A percentile compares a stretch with the other conserved stretches of the same genome.
phyloP scores from a whole-genome alignment of 2,329 filamentous ascomycete genomes.

The Fusarium bactridioides region DNA sequence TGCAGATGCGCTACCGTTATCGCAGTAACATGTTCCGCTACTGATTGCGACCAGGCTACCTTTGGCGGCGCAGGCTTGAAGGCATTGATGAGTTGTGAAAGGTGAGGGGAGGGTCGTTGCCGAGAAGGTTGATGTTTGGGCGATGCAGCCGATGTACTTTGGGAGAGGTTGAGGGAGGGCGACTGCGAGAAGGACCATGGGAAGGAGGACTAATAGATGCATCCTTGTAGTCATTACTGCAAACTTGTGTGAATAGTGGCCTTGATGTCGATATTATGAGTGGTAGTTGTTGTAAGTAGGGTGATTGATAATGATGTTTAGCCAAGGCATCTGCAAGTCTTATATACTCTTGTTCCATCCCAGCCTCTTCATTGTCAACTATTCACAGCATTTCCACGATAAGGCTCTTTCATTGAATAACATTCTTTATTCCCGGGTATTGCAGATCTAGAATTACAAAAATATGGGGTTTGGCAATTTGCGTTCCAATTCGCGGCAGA shows the following conservation, averaged over 20 bases:
- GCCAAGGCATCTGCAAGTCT: neutral
- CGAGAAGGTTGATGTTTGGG: slow-evolving; percentile 29
- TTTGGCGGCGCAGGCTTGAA: slow-evolving; percentile 9
- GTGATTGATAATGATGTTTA: neutral
- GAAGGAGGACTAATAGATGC: slow-evolving; percentile 13
- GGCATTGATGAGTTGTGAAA: slow-evolving; percentile 23
- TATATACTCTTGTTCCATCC: slow-evolving; percentile 4
- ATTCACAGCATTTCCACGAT: neutral
- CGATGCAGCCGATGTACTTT: slow-evolving; percentile 44
- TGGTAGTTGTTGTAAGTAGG: neutral
- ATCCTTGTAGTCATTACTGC: neutral
- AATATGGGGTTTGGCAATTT: neutral
- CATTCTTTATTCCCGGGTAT: neutral
- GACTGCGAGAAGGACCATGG: slow-evolving; percentile 35
- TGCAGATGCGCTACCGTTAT: slow-evolving; percentile 2
- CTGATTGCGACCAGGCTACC: slow-evolving; percentile 38
- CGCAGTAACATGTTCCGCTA: slow-evolving; percentile 35
- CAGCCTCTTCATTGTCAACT: neutral
- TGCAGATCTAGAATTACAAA: neutral
- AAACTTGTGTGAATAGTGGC: accelerated
- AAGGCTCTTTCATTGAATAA: neutral
- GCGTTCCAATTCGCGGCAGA: slow-evolving; percentile 21
- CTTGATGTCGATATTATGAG: neutral
- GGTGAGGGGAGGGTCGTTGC: slow-evolving; percentile 8
- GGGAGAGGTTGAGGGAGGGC: slow-evolving; percentile 22